These are phyloP conservation scores for Tetradesmus obliquus DNA, from an alignment of 139 green algal genomes.

Conservation along the genomic window DNA sequence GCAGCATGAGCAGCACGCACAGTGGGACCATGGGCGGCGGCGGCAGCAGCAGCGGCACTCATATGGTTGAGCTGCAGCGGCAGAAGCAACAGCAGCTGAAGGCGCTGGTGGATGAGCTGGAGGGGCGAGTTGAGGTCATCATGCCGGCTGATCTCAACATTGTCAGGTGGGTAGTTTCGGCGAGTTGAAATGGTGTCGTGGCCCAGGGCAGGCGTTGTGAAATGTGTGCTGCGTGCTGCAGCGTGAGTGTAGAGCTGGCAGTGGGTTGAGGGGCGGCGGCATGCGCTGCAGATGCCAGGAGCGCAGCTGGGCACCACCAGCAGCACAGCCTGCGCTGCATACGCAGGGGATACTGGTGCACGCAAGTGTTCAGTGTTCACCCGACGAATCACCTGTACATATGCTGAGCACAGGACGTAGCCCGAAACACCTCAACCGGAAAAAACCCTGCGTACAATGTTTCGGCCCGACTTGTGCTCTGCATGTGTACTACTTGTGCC, in stretches of 20 bases:
- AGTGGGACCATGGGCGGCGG: not conserved
- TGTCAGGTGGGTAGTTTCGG: not conserved
- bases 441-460: no score
- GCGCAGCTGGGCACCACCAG: not conserved
- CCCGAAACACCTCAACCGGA: no score
- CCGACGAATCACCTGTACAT: no score
- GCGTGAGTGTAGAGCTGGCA: not conserved
- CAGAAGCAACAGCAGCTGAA: constrained; percentile 11
- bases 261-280: no score
- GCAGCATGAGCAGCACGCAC: constrained; percentile 8
- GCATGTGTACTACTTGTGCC: no score
- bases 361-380: no score
- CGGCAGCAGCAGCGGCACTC: not conserved
- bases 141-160: not conserved
- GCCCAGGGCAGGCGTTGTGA: no score
- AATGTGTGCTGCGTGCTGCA: not conserved
- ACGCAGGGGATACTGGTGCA: no score
- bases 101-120: not conserved
- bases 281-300: not conserved
- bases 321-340: no score
- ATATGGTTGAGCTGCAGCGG: not conserved
- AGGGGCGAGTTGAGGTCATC: constrained; percentile 6
- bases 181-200: not conserved
- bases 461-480: no score
- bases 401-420: no score